phyloP scores from a whole-genome alignment of 306 rosid species.

The Nissolia schottii region DNA sequence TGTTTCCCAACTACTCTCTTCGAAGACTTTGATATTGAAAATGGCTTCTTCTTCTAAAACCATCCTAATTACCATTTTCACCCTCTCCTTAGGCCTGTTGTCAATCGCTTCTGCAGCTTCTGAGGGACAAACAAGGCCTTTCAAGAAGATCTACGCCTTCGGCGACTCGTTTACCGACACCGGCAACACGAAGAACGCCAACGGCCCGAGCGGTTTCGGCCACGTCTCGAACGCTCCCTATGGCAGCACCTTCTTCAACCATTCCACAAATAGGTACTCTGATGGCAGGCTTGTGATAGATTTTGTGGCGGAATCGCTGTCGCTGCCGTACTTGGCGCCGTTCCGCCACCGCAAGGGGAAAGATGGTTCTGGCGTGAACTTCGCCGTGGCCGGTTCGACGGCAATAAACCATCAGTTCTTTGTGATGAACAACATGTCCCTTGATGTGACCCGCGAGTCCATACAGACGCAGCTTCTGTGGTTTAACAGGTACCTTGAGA shows the following conservation, averaged over 20 bases:
- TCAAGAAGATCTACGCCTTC: slow-evolving; percentile 74
- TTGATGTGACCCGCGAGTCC: slow-evolving; percentile 68
- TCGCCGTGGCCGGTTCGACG: slow-evolving; percentile 90
- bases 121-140: slow-evolving; percentile 34
- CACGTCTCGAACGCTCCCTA: slow-evolving; percentile 74
- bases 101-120: slow-evolving; percentile 10
- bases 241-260: slow-evolving; percentile 77
- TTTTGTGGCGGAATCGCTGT: slow-evolving; percentile 64
- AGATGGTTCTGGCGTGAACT: slow-evolving; percentile 63
- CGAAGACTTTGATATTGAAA: neutral
- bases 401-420: slow-evolving; percentile 76
- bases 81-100: slow-evolving; percentile 17
- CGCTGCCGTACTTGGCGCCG: slow-evolving; percentile 69
- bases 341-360: slow-evolving; percentile 35
- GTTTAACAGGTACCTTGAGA: slow-evolving; percentile 61
- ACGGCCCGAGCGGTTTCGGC: slow-evolving; percentile 83
- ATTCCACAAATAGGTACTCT: slow-evolving; percentile 75
- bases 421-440: slow-evolving; percentile 66
- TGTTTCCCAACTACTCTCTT: neutral
- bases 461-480: slow-evolving; percentile 72
- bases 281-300: slow-evolving; percentile 93
- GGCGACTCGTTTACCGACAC: slow-evolving; percentile 98
- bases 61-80: slow-evolving; percentile 26
- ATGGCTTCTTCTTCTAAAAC: slow-evolving; percentile 34
- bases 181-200: slow-evolving; percentile 62